Percentiles rank a stretch among this genome's conserved stretches.
phyloP scores from a whole-genome alignment of 352 stramenopile genomes.

The Globisporangium canariense region DNA sequence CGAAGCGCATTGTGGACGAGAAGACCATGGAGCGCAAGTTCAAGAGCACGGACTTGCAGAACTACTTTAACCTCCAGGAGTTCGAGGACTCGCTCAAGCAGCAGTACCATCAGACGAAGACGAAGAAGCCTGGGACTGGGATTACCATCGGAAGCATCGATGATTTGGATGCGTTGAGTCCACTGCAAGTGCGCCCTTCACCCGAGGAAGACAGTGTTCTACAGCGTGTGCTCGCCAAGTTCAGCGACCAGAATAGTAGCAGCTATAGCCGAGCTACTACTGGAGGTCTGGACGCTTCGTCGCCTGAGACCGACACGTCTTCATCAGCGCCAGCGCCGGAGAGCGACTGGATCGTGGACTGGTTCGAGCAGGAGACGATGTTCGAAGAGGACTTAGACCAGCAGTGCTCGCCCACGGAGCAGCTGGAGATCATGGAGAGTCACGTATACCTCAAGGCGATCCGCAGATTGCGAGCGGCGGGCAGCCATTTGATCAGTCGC shows the following conservation, averaged over 20 bases:
- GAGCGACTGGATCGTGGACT: conserved; percentile 63
- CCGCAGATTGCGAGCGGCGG: conserved; percentile 33
- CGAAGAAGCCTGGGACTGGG: too few species aligned
- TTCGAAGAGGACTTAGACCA: conserved; percentile 87
- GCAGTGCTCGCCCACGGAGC: conserved; percentile 61
- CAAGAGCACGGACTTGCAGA: conserved; percentile 71
- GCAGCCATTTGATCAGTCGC: conserved; percentile 34
- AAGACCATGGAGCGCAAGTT: conserved; percentile 83
- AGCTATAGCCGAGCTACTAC: conserved; percentile 4
- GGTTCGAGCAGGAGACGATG: conserved; percentile 89
- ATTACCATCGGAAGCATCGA: conserved; percentile 15
- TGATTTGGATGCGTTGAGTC: conserved; percentile 10
- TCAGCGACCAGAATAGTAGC: conserved; percentile 20
- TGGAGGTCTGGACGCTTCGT: not conserved
- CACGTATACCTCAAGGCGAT: conserved; percentile 73
- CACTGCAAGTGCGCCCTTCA: not conserved
- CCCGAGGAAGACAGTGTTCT: conserved; percentile 56
- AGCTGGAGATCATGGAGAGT: conserved; percentile 70
- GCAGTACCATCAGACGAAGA: conserved; percentile 10
- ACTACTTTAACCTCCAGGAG: conserved; percentile 83
- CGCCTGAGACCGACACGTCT: conserved; percentile 5
- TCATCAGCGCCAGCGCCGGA: not conserved
- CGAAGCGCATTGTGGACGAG: conserved; percentile 88
- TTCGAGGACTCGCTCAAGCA: conserved; percentile 70
- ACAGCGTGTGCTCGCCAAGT: conserved; percentile 42